A percentile compares a stretch with the other conserved stretches of the same genome.
These are phyloP conservation scores for Candida frijolesensis DNA, from an alignment of 1,139 yeast species.

Conservation along the genomic window DNA sequence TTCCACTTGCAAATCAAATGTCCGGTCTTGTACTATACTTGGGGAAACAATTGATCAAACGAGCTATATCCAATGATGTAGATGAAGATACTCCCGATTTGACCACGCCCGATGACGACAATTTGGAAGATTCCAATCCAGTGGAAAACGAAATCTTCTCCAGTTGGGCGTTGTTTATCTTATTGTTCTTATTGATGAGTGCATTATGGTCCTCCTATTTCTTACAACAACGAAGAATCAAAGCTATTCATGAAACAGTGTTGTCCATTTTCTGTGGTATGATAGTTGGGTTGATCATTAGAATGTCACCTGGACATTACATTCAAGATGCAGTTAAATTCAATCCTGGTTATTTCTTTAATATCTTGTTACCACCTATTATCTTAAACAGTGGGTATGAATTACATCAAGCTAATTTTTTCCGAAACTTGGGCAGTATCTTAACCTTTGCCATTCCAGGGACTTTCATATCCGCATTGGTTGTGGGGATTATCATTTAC, in stretches of 20 bases:
- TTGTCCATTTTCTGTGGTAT: conserved; percentile 94
- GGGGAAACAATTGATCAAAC: conserved; percentile 29
- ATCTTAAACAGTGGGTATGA: conserved; percentile 96
- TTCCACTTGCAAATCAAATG: conserved; percentile 18
- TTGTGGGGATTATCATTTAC: conserved; percentile 80
- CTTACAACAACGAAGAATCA: conserved; percentile 86
- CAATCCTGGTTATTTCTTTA: conserved; percentile 92
- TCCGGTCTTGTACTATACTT: conserved; percentile 30
- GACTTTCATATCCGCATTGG: conserved; percentile 88
- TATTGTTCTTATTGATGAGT: conserved; percentile 74
- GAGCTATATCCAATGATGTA: conserved; percentile 31
- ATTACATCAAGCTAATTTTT: conserved; percentile 92
- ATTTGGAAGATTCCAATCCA: conserved; percentile 69
- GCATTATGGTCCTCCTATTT: conserved; percentile 96
- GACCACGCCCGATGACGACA: conserved; percentile 54
- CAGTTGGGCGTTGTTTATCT: conserved; percentile 94
- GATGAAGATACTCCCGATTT: conserved; percentile 49
- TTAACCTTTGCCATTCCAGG: conserved; percentile 97
- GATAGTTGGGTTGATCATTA: conserved; percentile 89
- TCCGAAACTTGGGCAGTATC: conserved; percentile 88
- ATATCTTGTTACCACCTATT: conserved; percentile 92
- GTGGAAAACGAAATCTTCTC: conserved; percentile 95
- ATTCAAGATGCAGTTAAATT: conserved; percentile 97
- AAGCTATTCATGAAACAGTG: conserved; percentile 96
- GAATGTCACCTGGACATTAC: conserved; percentile 93